Evolutionary conservation across 2,329 filamentous ascomycete species (phyloP).

Genomic region (Aspergillus eucalypticola): DNA sequence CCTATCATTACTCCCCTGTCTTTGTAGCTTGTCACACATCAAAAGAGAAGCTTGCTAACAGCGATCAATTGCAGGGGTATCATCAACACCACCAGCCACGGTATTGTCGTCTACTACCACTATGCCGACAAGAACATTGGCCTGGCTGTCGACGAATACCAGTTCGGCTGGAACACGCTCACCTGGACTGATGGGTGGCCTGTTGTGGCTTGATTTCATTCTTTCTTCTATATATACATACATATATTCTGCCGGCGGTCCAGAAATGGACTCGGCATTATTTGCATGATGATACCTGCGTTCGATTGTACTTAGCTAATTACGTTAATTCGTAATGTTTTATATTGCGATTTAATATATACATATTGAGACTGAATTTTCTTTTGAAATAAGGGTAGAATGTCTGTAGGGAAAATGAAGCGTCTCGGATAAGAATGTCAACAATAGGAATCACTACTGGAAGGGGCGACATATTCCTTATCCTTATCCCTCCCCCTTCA

Average conservation of each 20-base stretch:
- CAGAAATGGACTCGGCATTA: no score
- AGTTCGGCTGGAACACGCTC: constrained; percentile 53
- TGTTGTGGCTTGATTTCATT: constrained; percentile 18
- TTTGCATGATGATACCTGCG: no score
- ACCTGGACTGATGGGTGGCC: constrained; percentile 50
- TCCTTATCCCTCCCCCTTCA: not conserved
- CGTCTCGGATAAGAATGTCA: not conserved
- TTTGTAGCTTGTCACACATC: not conserved
- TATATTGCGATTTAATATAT: constrained; percentile 1
- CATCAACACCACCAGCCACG: constrained; percentile 38
- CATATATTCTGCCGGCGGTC: no score
- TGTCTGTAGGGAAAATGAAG: not conserved
- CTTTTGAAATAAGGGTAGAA: not conserved
- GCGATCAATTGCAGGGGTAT: constrained; percentile 27
- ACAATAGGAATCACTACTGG: not conserved
- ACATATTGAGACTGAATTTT: not conserved
- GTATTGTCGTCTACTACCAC: constrained; percentile 64
- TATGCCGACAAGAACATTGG: constrained; percentile 58
- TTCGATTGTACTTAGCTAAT: not conserved
- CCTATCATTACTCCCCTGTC: not conserved
- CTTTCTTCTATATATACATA: not conserved
- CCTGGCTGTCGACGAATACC: constrained; percentile 47
- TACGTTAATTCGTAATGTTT: constrained; percentile 1
- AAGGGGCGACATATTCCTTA: no score
- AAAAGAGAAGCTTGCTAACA: not conserved